Conservation (phyloP, 768 basidiomycete species). For the Suillus paluster region DNA sequence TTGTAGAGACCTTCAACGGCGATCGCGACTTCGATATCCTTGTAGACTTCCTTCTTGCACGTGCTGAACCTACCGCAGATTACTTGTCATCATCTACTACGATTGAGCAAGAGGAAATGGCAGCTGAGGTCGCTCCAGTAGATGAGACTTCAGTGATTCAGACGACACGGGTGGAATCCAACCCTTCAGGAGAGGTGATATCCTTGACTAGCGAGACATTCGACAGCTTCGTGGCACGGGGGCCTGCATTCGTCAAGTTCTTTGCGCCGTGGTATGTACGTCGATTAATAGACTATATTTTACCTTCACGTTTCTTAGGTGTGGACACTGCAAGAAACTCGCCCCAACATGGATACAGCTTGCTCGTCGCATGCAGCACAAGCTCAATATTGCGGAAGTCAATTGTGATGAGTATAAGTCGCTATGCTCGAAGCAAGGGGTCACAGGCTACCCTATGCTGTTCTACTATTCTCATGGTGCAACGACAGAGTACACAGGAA, state of each 20-base stretch:
- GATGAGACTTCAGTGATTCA: conserved; percentile 21
- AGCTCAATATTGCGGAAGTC: conserved; percentile 81
- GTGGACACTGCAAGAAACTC: conserved; percentile 95
- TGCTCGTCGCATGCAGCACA: conserved; percentile 68
- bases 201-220: conserved; percentile 40
- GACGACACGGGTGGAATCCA: conserved; percentile 15
- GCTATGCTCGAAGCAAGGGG: conserved; percentile 66
- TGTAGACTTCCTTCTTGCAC: conserved; percentile 55
- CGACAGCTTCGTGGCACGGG: conserved; percentile 42
- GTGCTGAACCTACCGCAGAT: conserved; percentile 36
- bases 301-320: conserved; percentile 47
- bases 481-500: conserved; percentile 76
- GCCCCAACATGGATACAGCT: conserved; percentile 83
- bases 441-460: conserved; percentile 86
- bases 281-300: not conserved
- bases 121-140: conserved; percentile 5
- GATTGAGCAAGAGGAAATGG: conserved; percentile 11
- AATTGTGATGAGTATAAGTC: conserved; percentile 81
- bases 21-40: conserved; percentile 58
- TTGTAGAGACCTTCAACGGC: conserved; percentile 59
- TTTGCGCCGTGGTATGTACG: conserved; percentile 80
- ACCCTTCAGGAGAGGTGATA: conserved; percentile 31
- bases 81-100: conserved; percentile 12
- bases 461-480: conserved; percentile 64
- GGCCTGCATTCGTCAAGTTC: conserved; percentile 74